Evolutionary conservation across 345 rosid species (phyloP).

Genomic region (Firmiana major): DNA sequence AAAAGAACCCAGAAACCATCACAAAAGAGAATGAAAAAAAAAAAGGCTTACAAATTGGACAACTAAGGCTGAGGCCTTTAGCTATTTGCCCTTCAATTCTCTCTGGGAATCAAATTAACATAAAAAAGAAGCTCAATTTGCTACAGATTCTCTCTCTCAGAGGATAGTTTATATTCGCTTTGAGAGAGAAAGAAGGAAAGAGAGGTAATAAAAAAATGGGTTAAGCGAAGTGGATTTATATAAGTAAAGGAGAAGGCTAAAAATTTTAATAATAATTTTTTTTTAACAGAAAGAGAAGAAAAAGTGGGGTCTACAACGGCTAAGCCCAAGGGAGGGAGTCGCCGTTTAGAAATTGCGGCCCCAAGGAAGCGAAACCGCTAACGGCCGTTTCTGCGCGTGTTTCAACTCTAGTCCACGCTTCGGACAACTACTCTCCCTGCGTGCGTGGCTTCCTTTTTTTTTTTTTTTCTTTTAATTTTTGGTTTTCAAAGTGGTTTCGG

Average conservation of each 20-base stretch:
- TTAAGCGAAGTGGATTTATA: background rate
- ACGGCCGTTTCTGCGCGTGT: conserved; percentile 7
- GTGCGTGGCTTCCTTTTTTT: conserved; percentile 1
- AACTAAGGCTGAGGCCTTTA: background rate
- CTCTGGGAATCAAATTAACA: background rate
- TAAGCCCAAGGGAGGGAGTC: background rate
- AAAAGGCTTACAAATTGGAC: background rate
- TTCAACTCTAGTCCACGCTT: background rate
- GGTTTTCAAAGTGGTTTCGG: no score
- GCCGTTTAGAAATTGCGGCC: background rate
- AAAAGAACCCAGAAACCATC: background rate
- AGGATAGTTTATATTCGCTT: background rate
- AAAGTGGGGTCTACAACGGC: background rate
- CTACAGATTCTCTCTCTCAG: background rate
- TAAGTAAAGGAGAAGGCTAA: background rate
- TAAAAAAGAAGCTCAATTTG: background rate
- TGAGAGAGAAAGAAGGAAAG: background rate
- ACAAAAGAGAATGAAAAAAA: background rate
- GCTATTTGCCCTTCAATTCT: background rate
- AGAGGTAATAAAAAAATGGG: background rate
- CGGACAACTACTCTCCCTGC: conserved; percentile 1
- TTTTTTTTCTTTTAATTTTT: background rate
- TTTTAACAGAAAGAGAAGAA: background rate
- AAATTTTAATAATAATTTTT: background rate
- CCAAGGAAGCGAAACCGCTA: conserved; percentile 1